phyloP scores from a whole-genome alignment of 352 stramenopile genomes.

The Phytopythium vexans region DNA sequence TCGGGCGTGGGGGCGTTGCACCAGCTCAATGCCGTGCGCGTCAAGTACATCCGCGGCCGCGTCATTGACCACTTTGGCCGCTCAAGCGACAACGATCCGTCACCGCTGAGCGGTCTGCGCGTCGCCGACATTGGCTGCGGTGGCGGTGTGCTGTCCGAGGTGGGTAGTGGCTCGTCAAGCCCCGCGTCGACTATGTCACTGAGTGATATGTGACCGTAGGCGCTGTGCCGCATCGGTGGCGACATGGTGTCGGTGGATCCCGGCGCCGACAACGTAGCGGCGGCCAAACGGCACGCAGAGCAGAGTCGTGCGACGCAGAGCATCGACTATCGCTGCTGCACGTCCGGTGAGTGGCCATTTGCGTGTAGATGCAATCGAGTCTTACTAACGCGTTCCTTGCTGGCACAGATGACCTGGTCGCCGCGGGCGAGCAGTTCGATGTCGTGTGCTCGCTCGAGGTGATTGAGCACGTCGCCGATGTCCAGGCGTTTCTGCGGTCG shows the following conservation, averaged over 20 bases:
- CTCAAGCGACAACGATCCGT: slow-evolving; percentile 38
- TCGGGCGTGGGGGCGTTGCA: slow-evolving; percentile 76
- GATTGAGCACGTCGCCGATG: slow-evolving; percentile 78
- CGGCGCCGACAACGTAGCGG: slow-evolving; percentile 66
- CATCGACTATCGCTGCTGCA: slow-evolving; percentile 83
- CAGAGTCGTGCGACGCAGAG: slow-evolving; percentile 43
- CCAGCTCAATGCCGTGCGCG: slow-evolving; percentile 79
- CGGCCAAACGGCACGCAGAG: slow-evolving; percentile 57
- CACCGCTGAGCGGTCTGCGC: slow-evolving; percentile 47
- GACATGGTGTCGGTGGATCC: slow-evolving; percentile 73
- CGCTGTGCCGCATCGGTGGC: slow-evolving; percentile 73
- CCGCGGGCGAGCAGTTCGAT: slow-evolving; percentile 67
- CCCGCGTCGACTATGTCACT: background rate
- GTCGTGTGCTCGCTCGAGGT: slow-evolving; percentile 87
- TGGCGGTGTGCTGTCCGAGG: slow-evolving; percentile 81
- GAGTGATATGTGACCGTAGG: slow-evolving; percentile 1
- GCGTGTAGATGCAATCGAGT: slow-evolving; percentile 5
- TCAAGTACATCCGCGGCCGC: slow-evolving; percentile 80
- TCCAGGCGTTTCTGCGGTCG: slow-evolving; percentile 63
- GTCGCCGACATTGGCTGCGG: slow-evolving; percentile 80
- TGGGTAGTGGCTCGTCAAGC: background rate
- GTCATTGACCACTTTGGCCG: slow-evolving; percentile 62
- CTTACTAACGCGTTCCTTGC: slow-evolving; percentile 2
- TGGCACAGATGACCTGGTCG: slow-evolving; percentile 63
- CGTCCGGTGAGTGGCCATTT: slow-evolving; percentile 38